Percentiles rank a stretch among this genome's conserved stretches.
These are phyloP conservation scores for Beta lomatogona DNA, from an alignment of 179 eudicot genomes.

Conservation along the genomic window DNA sequence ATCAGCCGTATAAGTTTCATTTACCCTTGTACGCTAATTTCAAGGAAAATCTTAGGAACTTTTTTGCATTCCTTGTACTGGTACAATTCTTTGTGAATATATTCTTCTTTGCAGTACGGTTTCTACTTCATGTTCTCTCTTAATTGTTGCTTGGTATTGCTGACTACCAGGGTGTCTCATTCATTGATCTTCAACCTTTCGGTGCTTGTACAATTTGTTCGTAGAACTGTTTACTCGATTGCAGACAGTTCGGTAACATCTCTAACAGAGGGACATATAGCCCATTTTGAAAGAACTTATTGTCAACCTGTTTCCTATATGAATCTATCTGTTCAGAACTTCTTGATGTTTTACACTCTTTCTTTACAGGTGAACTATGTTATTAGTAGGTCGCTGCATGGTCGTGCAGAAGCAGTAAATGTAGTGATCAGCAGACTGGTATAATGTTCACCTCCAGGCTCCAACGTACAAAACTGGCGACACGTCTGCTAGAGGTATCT, in stretches of 20 bases:
- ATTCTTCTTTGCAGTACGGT: background rate
- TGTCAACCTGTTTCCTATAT: too few relatives aligned
- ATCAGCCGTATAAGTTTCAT: background rate
- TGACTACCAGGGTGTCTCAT: background rate
- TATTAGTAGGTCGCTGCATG: background rate
- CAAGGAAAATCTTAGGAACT: background rate
- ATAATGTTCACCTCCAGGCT: background rate
- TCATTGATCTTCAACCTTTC: background rate
- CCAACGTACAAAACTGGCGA: background rate
- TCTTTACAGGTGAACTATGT: conserved; percentile 6
- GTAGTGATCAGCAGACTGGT: background rate
- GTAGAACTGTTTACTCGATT: too few relatives aligned
- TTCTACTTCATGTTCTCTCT: background rate
- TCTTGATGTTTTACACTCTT: background rate
- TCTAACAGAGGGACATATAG: too few relatives aligned
- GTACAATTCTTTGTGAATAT: background rate
- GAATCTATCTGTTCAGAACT: too few relatives aligned
- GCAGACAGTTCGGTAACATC: too few relatives aligned
- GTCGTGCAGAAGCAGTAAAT: background rate
- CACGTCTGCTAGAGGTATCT: background rate
- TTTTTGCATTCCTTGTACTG: background rate
- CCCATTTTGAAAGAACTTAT: too few relatives aligned
- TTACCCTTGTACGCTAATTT: background rate
- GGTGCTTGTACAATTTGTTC: background rate
- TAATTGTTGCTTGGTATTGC: background rate